phyloP scores from a whole-genome alignment of 768 basidiomycete species.

The Floccularia luteovirens region DNA sequence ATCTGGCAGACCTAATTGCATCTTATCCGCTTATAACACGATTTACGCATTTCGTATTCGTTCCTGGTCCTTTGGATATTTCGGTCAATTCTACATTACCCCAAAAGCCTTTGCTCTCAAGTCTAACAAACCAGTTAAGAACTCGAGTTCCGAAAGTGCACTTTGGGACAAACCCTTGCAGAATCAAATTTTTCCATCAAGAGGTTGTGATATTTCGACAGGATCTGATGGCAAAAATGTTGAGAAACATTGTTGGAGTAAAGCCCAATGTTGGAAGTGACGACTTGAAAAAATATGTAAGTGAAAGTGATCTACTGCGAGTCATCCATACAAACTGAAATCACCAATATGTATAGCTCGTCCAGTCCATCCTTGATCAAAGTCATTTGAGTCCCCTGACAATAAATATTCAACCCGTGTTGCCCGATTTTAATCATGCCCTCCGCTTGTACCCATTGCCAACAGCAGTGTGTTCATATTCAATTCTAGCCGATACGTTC shows the following conservation, averaged over 20 bases:
- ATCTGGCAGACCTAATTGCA: slow-evolving; percentile 77
- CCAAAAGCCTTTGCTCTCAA: slow-evolving; percentile 70
- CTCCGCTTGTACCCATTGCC: slow-evolving; percentile 92
- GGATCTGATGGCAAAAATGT: slow-evolving; percentile 89
- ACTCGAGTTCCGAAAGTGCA: slow-evolving; percentile 71
- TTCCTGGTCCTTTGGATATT: slow-evolving; percentile 91
- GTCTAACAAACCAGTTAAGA: slow-evolving; percentile 63
- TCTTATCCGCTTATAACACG: slow-evolving; percentile 74
- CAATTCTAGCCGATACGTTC: no score
- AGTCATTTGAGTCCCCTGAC: slow-evolving; percentile 89
- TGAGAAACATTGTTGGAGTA: slow-evolving; percentile 85
- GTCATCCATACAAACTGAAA: not conserved
- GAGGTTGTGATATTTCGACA: slow-evolving; percentile 94
- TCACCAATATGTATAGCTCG: slow-evolving; percentile 48
- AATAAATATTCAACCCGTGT: slow-evolving; percentile 74
- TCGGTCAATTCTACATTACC: slow-evolving; percentile 77
- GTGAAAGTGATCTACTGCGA: slow-evolving; percentile 15
- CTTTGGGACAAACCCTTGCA: slow-evolving; percentile 87
- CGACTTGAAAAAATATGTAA: slow-evolving; percentile 83
- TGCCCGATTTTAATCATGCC: slow-evolving; percentile 88
- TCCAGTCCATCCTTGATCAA: slow-evolving; percentile 95
- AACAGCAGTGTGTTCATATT: slow-evolving; percentile 61
- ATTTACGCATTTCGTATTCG: slow-evolving; percentile 84
- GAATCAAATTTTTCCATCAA: slow-evolving; percentile 91
- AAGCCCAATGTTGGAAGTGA: slow-evolving; percentile 75